Conservation (phyloP, 306 rosid species). For the Quercus robur region DNA sequence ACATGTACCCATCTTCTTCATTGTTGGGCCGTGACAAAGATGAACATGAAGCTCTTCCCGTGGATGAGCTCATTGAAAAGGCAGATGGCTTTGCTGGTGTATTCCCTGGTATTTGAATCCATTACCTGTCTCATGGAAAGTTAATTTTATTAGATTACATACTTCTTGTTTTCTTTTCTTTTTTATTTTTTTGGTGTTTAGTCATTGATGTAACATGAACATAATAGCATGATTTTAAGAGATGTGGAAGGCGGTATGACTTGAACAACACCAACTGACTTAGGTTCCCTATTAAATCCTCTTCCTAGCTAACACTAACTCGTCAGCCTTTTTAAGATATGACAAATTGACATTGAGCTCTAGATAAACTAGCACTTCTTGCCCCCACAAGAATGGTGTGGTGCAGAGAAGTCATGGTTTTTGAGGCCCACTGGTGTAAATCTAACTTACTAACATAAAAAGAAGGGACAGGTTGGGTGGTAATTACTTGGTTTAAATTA, state of each 20-base stretch:
- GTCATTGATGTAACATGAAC: constrained; percentile 1
- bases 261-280: not conserved
- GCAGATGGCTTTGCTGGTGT: constrained; percentile 96
- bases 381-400: not conserved
- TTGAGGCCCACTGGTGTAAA: not conserved
- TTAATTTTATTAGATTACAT: constrained; percentile 11
- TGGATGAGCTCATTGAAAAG: constrained; percentile 76
- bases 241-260: not conserved
- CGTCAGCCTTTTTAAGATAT: not conserved
- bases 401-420: not conserved
- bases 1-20: constrained; percentile 91
- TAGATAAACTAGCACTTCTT: not conserved
- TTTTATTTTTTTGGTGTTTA: not conserved
- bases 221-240: not conserved
- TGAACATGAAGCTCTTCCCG: constrained; percentile 71
- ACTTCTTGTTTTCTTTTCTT: not conserved
- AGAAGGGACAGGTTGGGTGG: not conserved
- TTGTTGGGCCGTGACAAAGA: constrained; percentile 60
- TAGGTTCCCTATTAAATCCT: not conserved
- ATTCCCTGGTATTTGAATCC: constrained; percentile 60
- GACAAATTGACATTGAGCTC: not conserved
- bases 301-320: not conserved
- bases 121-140: constrained; percentile 7
- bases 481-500: not conserved
- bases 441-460: not conserved